phyloP scores from a whole-genome alignment of 2,329 filamentous ascomycete genomes.

The Aureobasidium pullulans region DNA sequence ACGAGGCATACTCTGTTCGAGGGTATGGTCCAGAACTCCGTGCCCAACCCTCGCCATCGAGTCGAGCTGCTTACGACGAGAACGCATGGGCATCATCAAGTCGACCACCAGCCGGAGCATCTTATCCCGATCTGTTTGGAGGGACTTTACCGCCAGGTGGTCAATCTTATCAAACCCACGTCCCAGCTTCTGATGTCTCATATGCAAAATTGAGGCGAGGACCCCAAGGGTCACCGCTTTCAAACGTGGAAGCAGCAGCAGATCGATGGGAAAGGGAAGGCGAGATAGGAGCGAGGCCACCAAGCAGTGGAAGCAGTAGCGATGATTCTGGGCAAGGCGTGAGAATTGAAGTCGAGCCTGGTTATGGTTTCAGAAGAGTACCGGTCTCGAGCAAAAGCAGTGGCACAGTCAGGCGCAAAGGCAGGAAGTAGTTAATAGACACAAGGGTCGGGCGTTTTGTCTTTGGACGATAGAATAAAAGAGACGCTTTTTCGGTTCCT shows the following conservation, averaged over 20 bases:
- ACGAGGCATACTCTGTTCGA: constrained; percentile 18
- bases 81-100: constrained; percentile 30
- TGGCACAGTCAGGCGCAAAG: constrained; percentile 12
- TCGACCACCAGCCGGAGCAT: constrained; percentile 30
- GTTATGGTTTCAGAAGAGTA: constrained; percentile 12
- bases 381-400: constrained; percentile 14
- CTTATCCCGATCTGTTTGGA: constrained; percentile 32
- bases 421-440: constrained; percentile 6
- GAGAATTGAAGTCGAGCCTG: constrained; percentile 12
- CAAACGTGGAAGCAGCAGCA: constrained; percentile 1
- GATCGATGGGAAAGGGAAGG: background rate
- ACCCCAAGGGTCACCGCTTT: constrained; percentile 16
- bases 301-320: constrained; percentile 15
- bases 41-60: constrained; percentile 31
- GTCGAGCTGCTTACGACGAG: constrained; percentile 31
- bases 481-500: background rate
- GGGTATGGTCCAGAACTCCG: constrained; percentile 16
- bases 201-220: constrained; percentile 26
- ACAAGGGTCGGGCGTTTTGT: background rate
- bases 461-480: background rate
- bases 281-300: background rate
- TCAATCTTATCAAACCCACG: constrained; percentile 29
- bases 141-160: constrained; percentile 23
- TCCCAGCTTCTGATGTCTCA: constrained; percentile 26
- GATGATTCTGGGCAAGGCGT: constrained; percentile 15